Base-by-base conservation (phyloP, 768 basidiomycete genomes). In the Rubroboletus satanas region DNA sequence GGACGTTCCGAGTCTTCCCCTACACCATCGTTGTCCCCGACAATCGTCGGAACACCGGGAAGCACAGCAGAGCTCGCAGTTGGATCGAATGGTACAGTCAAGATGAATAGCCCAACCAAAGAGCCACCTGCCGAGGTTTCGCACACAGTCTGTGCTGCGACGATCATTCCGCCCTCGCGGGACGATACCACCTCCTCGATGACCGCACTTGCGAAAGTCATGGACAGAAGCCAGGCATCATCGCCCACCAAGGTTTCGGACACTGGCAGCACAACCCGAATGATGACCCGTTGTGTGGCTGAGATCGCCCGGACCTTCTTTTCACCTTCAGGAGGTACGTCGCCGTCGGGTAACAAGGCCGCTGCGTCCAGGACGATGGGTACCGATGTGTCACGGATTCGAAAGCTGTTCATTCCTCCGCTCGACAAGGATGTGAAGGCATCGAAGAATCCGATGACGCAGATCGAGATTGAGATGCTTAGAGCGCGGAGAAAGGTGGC, bases 391-490 rank as follows among this genome's bases (percentile, higher is more conserved):
- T 45, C 50, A 2, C 52, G 26, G 17, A 37, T 58, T 17, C 54
- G 48, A 0, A 52, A 45, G 23, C 0, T 52, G 18, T 58, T 55
- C 23, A 17, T 47, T 2, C 51, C 64, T 4, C n/a, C 49, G 18
- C 58, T 57, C 12, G 54, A 52, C 15, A 29, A 48, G 31, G 31
- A 36, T 1, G n/a, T 10, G 12, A 52, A 54, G 21, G 38, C 9
- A 3, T 49, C 45, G 14, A 55, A 7, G 32, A 51, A 58, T 33
- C 23, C 39, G 1, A 18, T 15, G 21, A 55, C 51, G 8, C 52
- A 51, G 18, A 54, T 49, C 0, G 57, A 55, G 42, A 53, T 64
- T 17, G 48, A 59, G 41, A 38, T 59, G 15, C 47, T 49, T 0
- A 28, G 57, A n/a, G 28, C 45, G 7, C 52, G 4, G 45, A 60